A percentile compares a stretch with the other conserved stretches of the same genome.
Evolutionary conservation across 2,329 filamentous ascomycete genomes (phyloP).

Genomic region (Pezicula rhizophila): DNA sequence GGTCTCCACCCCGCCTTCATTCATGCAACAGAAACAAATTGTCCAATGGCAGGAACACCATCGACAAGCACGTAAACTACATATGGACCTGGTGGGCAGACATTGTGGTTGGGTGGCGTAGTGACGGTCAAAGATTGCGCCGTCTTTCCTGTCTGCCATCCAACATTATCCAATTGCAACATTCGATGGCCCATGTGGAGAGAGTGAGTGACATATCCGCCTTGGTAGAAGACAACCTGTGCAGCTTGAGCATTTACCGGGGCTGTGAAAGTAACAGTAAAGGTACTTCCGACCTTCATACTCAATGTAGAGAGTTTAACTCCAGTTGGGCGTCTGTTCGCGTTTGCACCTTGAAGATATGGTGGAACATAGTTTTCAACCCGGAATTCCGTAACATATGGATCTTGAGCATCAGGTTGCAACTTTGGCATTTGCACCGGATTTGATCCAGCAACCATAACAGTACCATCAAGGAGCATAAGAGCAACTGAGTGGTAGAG

Average conservation of each 20-base stretch:
- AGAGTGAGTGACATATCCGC: conserved; percentile 54
- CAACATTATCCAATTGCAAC: conserved; percentile 43
- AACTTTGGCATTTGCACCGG: conserved; percentile 53
- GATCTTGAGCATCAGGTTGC: conserved; percentile 34
- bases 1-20: background rate
- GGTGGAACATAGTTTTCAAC: conserved; percentile 57
- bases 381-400: conserved; percentile 53
- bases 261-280: conserved; percentile 41
- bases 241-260: conserved; percentile 35
- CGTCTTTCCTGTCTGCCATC: conserved; percentile 36
- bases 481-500: conserved; percentile 57
- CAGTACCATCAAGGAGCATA: conserved; percentile 51
- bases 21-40: conserved; percentile 22
- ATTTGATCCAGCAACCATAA: conserved; percentile 54
- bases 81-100: conserved; percentile 54
- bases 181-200: conserved; percentile 57
- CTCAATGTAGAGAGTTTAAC: conserved; percentile 38
- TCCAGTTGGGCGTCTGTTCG: conserved; percentile 39
- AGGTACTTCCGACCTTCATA: conserved; percentile 35
- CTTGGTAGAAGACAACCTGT: conserved; percentile 49
- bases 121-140: conserved; percentile 43
- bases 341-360: conserved; percentile 48
- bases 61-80: conserved; percentile 49
- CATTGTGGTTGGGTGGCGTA: conserved; percentile 47
- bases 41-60: conserved; percentile 24